Conservation (phyloP, 257 asterid genomes). For the Capsicum rhomboideum region DNA sequence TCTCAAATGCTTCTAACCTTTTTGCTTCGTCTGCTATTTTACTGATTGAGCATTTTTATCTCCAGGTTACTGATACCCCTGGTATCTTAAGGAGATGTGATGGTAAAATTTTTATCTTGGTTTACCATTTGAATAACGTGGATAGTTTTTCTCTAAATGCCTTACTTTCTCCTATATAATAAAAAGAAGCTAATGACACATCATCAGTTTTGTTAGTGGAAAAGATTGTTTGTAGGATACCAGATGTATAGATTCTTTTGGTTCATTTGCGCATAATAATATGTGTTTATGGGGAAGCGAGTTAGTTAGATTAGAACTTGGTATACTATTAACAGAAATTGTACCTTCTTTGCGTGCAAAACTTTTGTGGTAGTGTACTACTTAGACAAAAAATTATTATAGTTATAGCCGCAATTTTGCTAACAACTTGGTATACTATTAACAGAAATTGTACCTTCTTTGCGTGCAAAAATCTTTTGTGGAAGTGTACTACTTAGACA, state of each 20-base stretch:
- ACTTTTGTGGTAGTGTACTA: background rate
- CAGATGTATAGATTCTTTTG: background rate
- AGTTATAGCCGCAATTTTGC: background rate
- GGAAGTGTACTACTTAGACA: background rate
- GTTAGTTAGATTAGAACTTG: background rate
- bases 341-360: background rate
- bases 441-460: background rate
- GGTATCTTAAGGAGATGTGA: constrained; percentile 77
- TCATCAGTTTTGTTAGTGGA: background rate
- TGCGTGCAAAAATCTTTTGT: background rate
- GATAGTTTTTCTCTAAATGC: background rate
- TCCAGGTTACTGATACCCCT: constrained; percentile 96
- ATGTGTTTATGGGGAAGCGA: background rate
- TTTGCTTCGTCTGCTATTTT: background rate
- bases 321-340: background rate
- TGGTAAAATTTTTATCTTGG: constrained; percentile 34
- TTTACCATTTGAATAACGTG: background rate
- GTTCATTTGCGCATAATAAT: background rate
- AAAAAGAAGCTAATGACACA: background rate
- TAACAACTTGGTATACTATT: background rate
- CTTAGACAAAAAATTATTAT: background rate
- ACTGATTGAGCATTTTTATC: constrained; percentile 8
- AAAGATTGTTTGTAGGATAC: background rate
- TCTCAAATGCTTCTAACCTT: constrained; percentile 4
- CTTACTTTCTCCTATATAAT: background rate